A percentile compares a stretch with the other conserved stretches of the same genome.
phyloP scores from a whole-genome alignment of 164 flowering plant species.

The Amborella trichopoda region DNA sequence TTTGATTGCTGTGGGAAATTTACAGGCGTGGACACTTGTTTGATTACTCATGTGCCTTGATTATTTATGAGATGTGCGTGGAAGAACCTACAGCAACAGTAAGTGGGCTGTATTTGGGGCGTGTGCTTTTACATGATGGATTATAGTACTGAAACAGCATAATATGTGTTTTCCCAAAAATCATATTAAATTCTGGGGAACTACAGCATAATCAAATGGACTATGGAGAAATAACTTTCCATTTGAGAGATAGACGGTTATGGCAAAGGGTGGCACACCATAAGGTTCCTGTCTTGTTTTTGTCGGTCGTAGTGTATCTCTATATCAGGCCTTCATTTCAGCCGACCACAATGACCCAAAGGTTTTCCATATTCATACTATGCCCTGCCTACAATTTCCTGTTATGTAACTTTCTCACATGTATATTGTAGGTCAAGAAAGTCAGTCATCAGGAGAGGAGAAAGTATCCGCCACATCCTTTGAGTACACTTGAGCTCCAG shows the following conservation, averaged over 20 bases:
- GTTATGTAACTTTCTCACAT: too few species aligned
- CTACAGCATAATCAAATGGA: too few species aligned
- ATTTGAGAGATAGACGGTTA: too few species aligned
- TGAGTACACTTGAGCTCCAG: slow-evolving; percentile 93
- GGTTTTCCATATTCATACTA: too few species aligned
- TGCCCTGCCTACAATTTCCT: too few species aligned
- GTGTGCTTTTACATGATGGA: not conserved
- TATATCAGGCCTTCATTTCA: not conserved
- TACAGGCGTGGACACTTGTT: slow-evolving; percentile 88
- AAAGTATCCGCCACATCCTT: slow-evolving; percentile 85
- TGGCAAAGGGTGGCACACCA: too few species aligned
- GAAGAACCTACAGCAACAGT: slow-evolving; percentile 85
- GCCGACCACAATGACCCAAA: too few species aligned
- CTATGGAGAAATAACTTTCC: too few species aligned
- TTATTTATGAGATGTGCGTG: slow-evolving; percentile 91
- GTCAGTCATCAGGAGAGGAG: slow-evolving; percentile 70
- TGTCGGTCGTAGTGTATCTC: not conserved
- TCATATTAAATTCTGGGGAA: too few species aligned
- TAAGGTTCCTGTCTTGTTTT: not conserved
- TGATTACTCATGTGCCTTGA: slow-evolving; percentile 74
- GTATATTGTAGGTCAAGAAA: slow-evolving; percentile 51
- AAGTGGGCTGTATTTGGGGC: slow-evolving; percentile 29
- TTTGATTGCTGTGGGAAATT: too few species aligned
- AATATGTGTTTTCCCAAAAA: too few species aligned
- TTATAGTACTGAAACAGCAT: too few species aligned